A percentile compares a stretch with the other conserved stretches of the same genome.
Evolutionary conservation across 2,329 filamentous ascomycete genomes (phyloP).

Genomic region (Curvularia hawaiiensis): DNA sequence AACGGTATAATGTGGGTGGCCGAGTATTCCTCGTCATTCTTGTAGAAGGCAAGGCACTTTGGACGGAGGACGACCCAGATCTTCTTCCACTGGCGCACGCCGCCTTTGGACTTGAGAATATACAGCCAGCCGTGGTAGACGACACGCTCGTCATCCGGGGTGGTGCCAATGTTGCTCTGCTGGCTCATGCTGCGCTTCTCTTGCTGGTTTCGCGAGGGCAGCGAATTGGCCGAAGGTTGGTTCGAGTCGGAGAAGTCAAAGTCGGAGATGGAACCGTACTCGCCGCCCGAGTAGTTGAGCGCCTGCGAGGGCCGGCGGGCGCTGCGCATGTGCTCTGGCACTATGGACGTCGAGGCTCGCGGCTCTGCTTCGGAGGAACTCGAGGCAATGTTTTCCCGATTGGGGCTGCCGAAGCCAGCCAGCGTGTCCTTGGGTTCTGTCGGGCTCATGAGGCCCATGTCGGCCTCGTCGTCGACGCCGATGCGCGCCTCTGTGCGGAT

Average conservation of each 20-base stretch:
- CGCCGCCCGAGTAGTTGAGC: slow-evolving; percentile 66
- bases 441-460: slow-evolving; percentile 76
- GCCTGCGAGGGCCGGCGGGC: slow-evolving; percentile 65
- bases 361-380: slow-evolving; percentile 55
- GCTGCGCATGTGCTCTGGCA: slow-evolving; percentile 42
- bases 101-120: slow-evolving; percentile 79
- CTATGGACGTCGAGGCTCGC: slow-evolving; percentile 32
- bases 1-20: slow-evolving; percentile 82
- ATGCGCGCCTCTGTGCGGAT: slow-evolving; percentile 82
- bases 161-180: slow-evolving; percentile 57
- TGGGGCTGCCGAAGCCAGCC: slow-evolving; percentile 46
- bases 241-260: slow-evolving; percentile 84
- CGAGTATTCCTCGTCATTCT: slow-evolving; percentile 88
- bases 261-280: slow-evolving; percentile 81
- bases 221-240: slow-evolving; percentile 57
- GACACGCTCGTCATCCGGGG: slow-evolving; percentile 78
- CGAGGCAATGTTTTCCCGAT: slow-evolving; percentile 42
- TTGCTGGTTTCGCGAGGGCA: slow-evolving; percentile 30
- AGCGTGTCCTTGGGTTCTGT: slow-evolving; percentile 57
- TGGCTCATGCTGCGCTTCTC: slow-evolving; percentile 64
- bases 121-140: slow-evolving; percentile 92
- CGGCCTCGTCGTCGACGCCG: slow-evolving; percentile 80
- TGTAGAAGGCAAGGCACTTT: slow-evolving; percentile 86
- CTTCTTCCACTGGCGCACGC: slow-evolving; percentile 92
- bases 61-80: slow-evolving; percentile 91